phyloP scores from a whole-genome alignment of 257 asterid genomes.

The Leonotis leonurus region DNA sequence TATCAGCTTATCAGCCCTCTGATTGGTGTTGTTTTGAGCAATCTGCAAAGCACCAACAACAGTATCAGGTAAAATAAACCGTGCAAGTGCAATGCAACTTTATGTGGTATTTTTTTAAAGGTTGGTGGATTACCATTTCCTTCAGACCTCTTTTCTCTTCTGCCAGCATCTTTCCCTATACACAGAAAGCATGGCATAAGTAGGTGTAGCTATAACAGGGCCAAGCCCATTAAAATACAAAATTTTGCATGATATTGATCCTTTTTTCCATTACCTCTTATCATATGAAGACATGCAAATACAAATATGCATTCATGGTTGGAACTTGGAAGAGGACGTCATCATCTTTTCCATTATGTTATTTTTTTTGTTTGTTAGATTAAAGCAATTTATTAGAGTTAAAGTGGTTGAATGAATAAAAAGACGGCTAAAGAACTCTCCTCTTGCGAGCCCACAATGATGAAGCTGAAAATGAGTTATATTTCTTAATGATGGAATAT shows the following conservation, averaged over 20 bases:
- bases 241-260: background rate
- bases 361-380: background rate
- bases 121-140: constrained; percentile 29
- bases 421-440: too few relatives aligned
- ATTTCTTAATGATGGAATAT: too few relatives aligned
- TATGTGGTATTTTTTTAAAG: background rate
- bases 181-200: constrained; percentile 17
- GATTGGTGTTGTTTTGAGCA: background rate
- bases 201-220: background rate
- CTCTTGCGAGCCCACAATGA: too few relatives aligned
- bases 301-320: background rate
- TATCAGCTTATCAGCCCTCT: background rate
- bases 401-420: too few relatives aligned
- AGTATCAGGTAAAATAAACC: background rate
- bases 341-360: background rate
- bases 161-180: constrained; percentile 38
- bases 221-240: background rate
- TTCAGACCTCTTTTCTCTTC: constrained; percentile 40
- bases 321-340: background rate
- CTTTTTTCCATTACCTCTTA: background rate
- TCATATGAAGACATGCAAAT: background rate
- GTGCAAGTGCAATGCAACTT: background rate
- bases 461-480: too few relatives aligned
- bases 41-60: constrained; percentile 9
- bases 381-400: too few relatives aligned